These are phyloP conservation scores for Smallanthus sonchifolius DNA, from an alignment of 129 eudicot species.

Conservation along the genomic window DNA sequence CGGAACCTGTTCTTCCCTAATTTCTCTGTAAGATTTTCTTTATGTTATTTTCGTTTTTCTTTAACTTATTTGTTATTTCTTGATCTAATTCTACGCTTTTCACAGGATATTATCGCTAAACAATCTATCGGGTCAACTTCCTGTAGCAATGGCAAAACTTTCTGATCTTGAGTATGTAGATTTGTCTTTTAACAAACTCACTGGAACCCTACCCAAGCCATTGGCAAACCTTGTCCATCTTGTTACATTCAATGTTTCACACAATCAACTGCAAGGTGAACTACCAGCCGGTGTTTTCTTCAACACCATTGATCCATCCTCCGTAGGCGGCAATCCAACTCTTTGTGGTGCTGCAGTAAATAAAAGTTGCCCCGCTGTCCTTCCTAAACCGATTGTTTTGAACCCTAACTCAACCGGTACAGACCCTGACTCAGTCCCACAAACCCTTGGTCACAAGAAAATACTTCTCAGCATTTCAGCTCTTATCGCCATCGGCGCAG, in stretches of 20 bases:
- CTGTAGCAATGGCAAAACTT: constrained; percentile 62
- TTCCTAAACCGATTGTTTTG: constrained; percentile 89
- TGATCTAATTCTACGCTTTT: neutral
- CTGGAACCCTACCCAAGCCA: constrained; percentile 79
- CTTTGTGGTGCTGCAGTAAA: constrained; percentile 83
- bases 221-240: constrained; percentile 70
- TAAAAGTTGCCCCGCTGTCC: constrained; percentile 61
- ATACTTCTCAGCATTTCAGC: constrained; percentile 85
- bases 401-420: constrained; percentile 74
- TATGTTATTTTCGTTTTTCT: neutral
- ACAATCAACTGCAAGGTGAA: constrained; percentile 89
- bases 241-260: constrained; percentile 66
- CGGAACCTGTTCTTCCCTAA: constrained; percentile 49
- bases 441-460: constrained; percentile 47
- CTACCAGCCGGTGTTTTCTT: constrained; percentile 80
- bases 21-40: constrained; percentile 48
- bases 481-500: constrained; percentile 90
- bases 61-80: neutral
- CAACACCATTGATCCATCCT: constrained; percentile 82
- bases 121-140: constrained; percentile 62
- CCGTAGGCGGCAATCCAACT: constrained; percentile 66
- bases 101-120: constrained; percentile 67
- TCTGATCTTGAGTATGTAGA: constrained; percentile 55
- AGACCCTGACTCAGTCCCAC: constrained; percentile 47
- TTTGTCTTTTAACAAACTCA: constrained; percentile 75